phyloP scores from a whole-genome alignment of 306 rosid genomes.

The Medicago ruthenica region DNA sequence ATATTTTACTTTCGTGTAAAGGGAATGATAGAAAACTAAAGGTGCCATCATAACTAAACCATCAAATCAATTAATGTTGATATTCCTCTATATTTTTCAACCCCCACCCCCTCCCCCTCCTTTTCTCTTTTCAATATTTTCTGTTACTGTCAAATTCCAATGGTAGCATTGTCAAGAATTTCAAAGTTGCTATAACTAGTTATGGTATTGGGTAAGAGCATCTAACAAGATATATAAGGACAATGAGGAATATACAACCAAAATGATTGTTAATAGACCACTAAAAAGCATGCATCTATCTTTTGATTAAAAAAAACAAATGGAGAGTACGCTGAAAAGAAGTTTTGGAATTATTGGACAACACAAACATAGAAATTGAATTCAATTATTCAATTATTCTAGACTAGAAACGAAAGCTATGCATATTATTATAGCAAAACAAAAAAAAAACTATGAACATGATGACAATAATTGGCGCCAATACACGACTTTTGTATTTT shows the following conservation, averaged over 20 bases:
- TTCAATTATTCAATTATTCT: constrained; percentile 45
- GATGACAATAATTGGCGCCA: constrained; percentile 55
- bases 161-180: constrained; percentile 9
- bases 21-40: background rate
- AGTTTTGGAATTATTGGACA: constrained; percentile 54
- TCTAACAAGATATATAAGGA: constrained; percentile 42
- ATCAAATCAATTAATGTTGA: constrained; percentile 41
- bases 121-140: background rate
- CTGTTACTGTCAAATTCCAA: constrained; percentile 33
- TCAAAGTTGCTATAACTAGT: constrained; percentile 38
- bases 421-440: no score
- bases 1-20: background rate
- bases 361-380: constrained; percentile 51
- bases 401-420: constrained; percentile 44
- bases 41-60: constrained; percentile 24
- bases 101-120: background rate
- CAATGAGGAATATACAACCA: constrained; percentile 43
- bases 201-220: constrained; percentile 34
- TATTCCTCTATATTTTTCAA: background rate
- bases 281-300: constrained; percentile 52
- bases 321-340: constrained; percentile 37
- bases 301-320: constrained; percentile 47
- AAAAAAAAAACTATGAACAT: constrained; percentile 28
- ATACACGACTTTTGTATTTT: background rate
- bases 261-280: constrained; percentile 50